A percentile compares a stretch with the other conserved stretches of the same genome.
phyloP scores from a whole-genome alignment of 345 rosid species.

The Linum usitatissimum region DNA sequence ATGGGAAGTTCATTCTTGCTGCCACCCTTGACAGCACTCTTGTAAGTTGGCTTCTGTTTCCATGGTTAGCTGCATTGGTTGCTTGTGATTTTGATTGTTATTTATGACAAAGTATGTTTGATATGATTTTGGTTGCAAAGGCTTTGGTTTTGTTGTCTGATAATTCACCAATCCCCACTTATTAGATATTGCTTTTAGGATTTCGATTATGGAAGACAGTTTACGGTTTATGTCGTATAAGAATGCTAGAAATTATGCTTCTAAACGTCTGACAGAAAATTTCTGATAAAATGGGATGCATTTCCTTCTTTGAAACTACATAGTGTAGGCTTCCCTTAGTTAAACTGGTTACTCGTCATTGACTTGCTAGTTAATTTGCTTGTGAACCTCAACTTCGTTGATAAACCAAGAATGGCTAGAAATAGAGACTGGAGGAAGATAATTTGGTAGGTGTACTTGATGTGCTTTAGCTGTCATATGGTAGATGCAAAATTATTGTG shows the following conservation, averaged over 20 bases:
- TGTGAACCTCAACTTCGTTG: no score
- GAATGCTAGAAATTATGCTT: not conserved
- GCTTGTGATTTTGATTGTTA: not conserved
- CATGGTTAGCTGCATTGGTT: not conserved
- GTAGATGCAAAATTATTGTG: no score
- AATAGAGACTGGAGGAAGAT: no score
- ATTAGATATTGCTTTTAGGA: not conserved
- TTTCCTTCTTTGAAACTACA: no score
- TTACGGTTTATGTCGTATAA: no score
- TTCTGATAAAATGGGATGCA: no score
- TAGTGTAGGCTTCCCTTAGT: no score
- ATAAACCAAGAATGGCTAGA: no score
- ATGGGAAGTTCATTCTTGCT: slow-evolving; percentile 79
- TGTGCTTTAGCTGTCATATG: no score
- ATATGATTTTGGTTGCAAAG: not conserved
- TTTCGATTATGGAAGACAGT: not conserved
- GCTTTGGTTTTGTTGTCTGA: not conserved
- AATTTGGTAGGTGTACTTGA: no score
- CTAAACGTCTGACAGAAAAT: not conserved
- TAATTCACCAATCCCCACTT: not conserved
- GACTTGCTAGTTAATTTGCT: no score
- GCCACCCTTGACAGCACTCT: slow-evolving; percentile 83
- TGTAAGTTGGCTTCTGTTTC: slow-evolving; percentile 32
- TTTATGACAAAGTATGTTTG: not conserved
- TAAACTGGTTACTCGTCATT: no score